Evolutionary conservation across 2,329 filamentous ascomycete genomes (phyloP), one percentile per base, ranked within the genome.

Genomic region (Diaporthe sp.): DNA sequence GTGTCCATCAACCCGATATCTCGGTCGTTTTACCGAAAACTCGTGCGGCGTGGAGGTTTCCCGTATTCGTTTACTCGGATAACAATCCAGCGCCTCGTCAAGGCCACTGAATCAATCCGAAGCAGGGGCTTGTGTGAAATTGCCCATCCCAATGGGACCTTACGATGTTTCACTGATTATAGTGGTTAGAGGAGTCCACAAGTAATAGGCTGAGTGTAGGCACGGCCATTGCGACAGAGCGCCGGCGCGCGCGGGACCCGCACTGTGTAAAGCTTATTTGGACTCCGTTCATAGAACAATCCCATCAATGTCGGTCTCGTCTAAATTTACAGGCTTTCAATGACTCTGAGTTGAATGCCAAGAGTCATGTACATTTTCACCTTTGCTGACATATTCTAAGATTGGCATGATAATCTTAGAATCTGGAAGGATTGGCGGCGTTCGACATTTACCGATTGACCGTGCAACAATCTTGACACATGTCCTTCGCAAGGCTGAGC

Each of bases 191-290:
- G 8, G 22, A 8, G 37, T 42, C 58, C 58, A 61, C 58, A 61
- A 42, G n/a, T 61, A 25, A 61, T 31, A 61, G 58, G 58, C 34
- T 37, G 34, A 25, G 37, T 25, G 42, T 28, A 61, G 37, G 58
- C 10, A 61, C 37, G 58, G 37, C 19, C 10, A 25, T 42, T 37
- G n/a, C 22, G n/a, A 19, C 37, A 42, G 19, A 25, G 58, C 34
- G 34, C 58, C 3, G 8, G 13, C 37, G 58, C 58, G 37, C 22
- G 37, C 22, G 58, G 12, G 34, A 61, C 58, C 34, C 58, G 58
- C 58, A 61, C 58, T 61, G 58, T 61, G 34, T 34, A 61, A 61
- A 61, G 34, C 34, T 61, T 44, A 61, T 61, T 39, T 61, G 12
- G 58, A 42, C 10, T 25, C 19, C 37, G 22, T 61, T 28, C 58